Conservation (phyloP, 441 rosid species). For the Erodium moschatum region DNA sequence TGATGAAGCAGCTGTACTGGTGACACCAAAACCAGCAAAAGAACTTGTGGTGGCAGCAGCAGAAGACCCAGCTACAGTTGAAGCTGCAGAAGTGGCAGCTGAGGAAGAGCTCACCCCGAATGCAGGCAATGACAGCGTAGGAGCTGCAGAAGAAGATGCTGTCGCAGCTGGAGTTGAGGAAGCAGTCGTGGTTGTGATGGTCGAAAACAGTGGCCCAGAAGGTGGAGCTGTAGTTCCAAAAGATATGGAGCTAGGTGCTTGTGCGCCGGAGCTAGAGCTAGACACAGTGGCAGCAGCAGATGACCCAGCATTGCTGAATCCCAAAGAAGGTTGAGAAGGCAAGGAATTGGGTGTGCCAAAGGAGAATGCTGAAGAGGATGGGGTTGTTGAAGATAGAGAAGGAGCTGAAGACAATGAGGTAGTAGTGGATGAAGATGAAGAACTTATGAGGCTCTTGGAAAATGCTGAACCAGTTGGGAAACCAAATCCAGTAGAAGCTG, state of each 20-base stretch:
- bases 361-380: constrained; percentile 36
- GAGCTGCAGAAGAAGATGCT: constrained; percentile 34
- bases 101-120: constrained; percentile 32
- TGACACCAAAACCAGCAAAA: constrained; percentile 40
- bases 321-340: constrained; percentile 37
- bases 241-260: constrained; percentile 32
- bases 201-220: constrained; percentile 44
- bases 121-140: constrained; percentile 37
- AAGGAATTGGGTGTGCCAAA: constrained; percentile 34
- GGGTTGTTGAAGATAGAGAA: constrained; percentile 20
- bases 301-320: constrained; percentile 38
- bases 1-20: constrained; percentile 35
- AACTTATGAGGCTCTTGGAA: constrained; percentile 24
- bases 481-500: constrained; percentile 30
- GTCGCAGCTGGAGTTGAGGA: constrained; percentile 35
- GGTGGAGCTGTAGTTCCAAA: constrained; percentile 21
- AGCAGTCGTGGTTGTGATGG: constrained; percentile 46
- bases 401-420: constrained; percentile 23
- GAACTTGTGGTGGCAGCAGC: constrained; percentile 31
- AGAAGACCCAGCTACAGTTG: constrained; percentile 27
- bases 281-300: constrained; percentile 35
- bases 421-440: constrained; percentile 19
- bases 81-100: constrained; percentile 23
- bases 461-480: constrained; percentile 21
- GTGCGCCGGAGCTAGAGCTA: constrained; percentile 19